These are phyloP conservation scores for Venturia effusa DNA, from an alignment of 2,329 filamentous ascomycete genomes.

Conservation along the genomic window DNA sequence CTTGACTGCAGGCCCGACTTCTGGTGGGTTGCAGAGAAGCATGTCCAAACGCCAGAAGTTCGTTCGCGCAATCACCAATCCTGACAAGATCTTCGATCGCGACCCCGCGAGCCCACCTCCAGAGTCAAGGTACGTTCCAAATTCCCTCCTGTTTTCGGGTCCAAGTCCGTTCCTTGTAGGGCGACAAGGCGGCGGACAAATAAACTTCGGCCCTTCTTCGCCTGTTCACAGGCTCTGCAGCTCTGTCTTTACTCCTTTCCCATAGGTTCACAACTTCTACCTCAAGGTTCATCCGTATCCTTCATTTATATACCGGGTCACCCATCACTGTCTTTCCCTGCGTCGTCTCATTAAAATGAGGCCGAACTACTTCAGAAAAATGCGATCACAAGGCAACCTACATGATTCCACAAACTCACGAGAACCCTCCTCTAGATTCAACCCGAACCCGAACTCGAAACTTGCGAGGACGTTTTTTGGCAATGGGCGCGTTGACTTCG, in stretches of 20 bases:
- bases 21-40: not conserved
- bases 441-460: constrained; percentile 8
- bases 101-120: constrained; percentile 6
- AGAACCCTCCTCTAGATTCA: constrained; percentile 6
- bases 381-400: not conserved
- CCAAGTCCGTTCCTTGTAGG: not conserved
- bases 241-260: not conserved
- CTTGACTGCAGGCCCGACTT: not conserved
- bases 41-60: constrained; percentile 10
- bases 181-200: too few relatives aligned
- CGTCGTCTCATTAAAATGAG: not conserved
- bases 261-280: not conserved
- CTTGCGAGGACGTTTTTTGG: constrained; percentile 9
- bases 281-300: not conserved
- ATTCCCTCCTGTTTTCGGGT: not conserved
- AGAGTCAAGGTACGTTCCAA: constrained; percentile 9
- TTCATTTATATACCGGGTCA: not conserved
- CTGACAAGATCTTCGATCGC: constrained; percentile 9
- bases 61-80: constrained; percentile 10
- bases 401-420: not conserved
- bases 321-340: not conserved
- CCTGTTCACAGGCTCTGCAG: not conserved
- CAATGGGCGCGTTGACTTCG: constrained; percentile 7
- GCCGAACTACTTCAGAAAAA: not conserved
- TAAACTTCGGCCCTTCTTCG: not conserved